These are phyloP conservation scores for Cystobasidium pallidum DNA, from an alignment of 1,284 basidiomycete species.

Conservation along the genomic window DNA sequence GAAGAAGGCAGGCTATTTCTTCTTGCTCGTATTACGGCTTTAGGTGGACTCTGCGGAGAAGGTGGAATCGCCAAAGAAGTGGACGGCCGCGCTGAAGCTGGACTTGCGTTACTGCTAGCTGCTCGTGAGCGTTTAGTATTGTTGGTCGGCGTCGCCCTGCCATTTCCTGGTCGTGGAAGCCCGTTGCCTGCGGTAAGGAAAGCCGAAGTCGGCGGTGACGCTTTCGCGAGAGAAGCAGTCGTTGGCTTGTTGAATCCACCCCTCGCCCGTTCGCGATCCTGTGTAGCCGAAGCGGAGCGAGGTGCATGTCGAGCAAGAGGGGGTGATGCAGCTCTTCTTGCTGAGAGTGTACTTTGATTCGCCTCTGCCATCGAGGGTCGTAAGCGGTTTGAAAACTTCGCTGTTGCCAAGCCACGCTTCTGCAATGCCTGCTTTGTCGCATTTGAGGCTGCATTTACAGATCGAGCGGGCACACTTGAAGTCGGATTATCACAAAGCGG, in stretches of 20 bases:
- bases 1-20: constrained; percentile 27
- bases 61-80: constrained; percentile 7
- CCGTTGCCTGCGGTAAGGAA: constrained; percentile 6
- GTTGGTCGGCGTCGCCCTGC: background rate
- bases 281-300: background rate
- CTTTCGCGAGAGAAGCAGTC: constrained; percentile 24
- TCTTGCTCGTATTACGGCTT: background rate
- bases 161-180: constrained; percentile 2
- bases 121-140: constrained; percentile 26
- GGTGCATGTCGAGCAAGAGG: background rate
- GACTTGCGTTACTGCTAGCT: constrained; percentile 26
- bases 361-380: constrained; percentile 32
- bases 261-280: constrained; percentile 8
- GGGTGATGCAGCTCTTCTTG: constrained; percentile 11
- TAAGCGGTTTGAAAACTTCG: constrained; percentile 47
- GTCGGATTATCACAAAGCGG: background rate
- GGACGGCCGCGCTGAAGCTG: background rate
- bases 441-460: background rate
- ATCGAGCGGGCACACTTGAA: constrained; percentile 2
- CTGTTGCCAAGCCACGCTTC: constrained; percentile 33
- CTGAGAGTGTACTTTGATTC: background rate
- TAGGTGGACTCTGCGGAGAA: constrained; percentile 14
- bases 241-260: constrained; percentile 37
- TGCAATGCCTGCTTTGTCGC: constrained; percentile 30
- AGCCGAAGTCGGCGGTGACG: background rate